phyloP scores from a whole-genome alignment of 257 asterid genomes.

The Avicennia marina region DNA sequence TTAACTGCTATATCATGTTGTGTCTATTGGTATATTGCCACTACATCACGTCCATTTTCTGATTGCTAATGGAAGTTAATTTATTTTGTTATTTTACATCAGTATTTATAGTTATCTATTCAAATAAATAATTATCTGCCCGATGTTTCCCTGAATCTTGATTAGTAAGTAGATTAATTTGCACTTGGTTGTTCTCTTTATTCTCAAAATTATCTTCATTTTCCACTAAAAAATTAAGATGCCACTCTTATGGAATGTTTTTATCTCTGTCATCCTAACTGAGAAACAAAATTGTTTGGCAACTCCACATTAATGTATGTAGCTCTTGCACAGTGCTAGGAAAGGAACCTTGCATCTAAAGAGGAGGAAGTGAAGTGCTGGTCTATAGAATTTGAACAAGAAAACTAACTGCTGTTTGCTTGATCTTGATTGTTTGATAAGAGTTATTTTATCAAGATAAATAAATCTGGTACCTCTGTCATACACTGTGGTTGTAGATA shows the following conservation, averaged over 20 bases:
- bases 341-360: too few relatives aligned
- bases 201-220: not conserved
- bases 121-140: not conserved
- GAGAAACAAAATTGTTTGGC: too few relatives aligned
- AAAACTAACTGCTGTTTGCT: not conserved
- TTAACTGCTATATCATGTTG: constrained; percentile 97
- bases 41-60: constrained; percentile 6
- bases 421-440: constrained; percentile 5
- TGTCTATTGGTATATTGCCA: constrained; percentile 49
- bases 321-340: too few relatives aligned
- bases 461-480: constrained; percentile 2
- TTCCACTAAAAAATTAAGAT: not conserved
- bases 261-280: too few relatives aligned
- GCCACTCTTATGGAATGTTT: not conserved
- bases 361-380: too few relatives aligned
- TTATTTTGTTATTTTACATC: not conserved
- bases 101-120: not conserved
- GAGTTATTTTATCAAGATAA: not conserved
- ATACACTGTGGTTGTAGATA: constrained; percentile 43
- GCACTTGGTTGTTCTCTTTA: not conserved
- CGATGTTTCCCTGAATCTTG: not conserved
- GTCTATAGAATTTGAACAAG: constrained; percentile 6
- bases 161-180: not conserved
- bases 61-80: constrained; percentile 1
- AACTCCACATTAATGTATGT: too few relatives aligned